Evolutionary conservation across 2,329 filamentous ascomycete species (phyloP).

Genomic region (Trematosphaeria pertusa): DNA sequence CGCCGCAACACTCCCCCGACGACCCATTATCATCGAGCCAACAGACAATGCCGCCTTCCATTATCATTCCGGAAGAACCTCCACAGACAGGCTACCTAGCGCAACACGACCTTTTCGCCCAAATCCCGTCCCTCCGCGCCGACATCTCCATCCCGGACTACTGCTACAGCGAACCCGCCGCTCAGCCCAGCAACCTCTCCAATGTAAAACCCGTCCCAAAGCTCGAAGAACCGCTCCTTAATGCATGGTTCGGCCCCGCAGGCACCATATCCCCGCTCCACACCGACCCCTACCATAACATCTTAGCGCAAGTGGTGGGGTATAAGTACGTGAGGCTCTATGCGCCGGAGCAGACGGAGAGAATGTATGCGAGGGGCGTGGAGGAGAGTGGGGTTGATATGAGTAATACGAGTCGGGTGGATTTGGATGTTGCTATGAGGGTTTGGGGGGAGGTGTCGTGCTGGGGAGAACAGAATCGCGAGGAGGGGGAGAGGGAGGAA

Average conservation of each 20-base stretch:
- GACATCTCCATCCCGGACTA: conserved; percentile 86
- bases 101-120: conserved; percentile 85
- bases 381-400: conserved; percentile 80
- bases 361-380: conserved; percentile 66
- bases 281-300: conserved; percentile 92
- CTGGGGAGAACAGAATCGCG: conserved; percentile 14
- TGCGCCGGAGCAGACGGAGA: conserved; percentile 65
- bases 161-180: conserved; percentile 72
- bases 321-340: conserved; percentile 93
- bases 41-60: neutral
- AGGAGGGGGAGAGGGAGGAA: conserved; percentile 9
- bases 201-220: conserved; percentile 24
- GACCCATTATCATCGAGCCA: too few relatives aligned
- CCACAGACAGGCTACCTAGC: conserved; percentile 78
- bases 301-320: conserved; percentile 88
- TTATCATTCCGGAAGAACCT: neutral
- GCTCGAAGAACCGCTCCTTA: conserved; percentile 69
- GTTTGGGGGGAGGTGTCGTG: conserved; percentile 43
- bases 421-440: conserved; percentile 73
- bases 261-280: conserved; percentile 92
- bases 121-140: conserved; percentile 76
- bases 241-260: conserved; percentile 91
- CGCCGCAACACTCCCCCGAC: neutral
- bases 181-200: conserved; percentile 18
- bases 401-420: conserved; percentile 85